Percentiles rank a stretch among this genome's conserved stretches.
phyloP scores from a whole-genome alignment of 192 early-diverging fungal genomes.

The Gonapodya sp. region DNA sequence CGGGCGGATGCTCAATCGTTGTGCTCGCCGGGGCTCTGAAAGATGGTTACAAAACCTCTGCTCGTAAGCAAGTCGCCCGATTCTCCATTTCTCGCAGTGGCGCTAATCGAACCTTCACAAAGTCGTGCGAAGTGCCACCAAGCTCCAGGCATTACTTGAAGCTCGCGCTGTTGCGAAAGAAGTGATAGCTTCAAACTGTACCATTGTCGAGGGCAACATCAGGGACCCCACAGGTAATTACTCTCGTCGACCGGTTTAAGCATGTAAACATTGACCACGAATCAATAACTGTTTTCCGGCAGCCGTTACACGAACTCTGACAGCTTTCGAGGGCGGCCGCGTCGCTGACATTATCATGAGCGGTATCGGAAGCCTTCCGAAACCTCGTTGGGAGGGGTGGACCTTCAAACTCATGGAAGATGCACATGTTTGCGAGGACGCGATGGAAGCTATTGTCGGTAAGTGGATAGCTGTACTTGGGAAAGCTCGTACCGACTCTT shows the following conservation, averaged over 20 bases:
- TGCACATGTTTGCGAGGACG: background rate
- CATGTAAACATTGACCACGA: too few species aligned
- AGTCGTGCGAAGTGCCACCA: background rate
- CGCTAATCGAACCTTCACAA: background rate
- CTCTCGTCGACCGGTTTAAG: too few species aligned
- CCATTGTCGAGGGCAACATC: background rate
- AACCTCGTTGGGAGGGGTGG: background rate
- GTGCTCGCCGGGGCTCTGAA: background rate
- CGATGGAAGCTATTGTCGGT: background rate
- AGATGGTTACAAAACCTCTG: background rate
- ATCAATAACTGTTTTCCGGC: too few species aligned
- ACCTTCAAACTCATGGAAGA: background rate
- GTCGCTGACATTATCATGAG: background rate
- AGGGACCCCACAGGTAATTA: background rate
- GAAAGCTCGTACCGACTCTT: too few species aligned
- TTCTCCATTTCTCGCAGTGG: background rate
- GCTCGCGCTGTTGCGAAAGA: background rate
- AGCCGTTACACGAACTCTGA: background rate
- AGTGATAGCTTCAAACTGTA: background rate
- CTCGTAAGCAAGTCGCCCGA: background rate
- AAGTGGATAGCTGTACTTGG: too few species aligned
- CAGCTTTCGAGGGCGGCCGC: background rate
- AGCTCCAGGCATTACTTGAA: background rate
- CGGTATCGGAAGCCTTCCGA: background rate
- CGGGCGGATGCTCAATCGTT: background rate